These are phyloP conservation scores for Cryphonectria nitschkei DNA, from an alignment of 2,329 filamentous ascomycete species.

Conservation along the genomic window DNA sequence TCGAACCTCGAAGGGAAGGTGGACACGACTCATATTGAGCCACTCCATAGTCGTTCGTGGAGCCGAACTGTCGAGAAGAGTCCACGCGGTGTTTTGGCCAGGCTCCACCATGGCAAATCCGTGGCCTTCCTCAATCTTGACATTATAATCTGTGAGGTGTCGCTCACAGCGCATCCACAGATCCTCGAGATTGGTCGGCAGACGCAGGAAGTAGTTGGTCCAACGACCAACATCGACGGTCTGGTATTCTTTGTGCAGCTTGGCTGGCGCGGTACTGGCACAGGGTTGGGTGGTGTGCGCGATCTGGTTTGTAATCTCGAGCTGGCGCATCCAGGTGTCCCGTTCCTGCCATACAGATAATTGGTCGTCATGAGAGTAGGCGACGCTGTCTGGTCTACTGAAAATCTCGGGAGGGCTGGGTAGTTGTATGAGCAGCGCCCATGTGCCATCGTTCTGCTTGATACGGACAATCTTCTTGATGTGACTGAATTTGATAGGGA, in stretches of 20 bases:
- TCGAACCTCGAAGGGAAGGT: slow-evolving; percentile 71
- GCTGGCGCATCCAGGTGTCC: slow-evolving; percentile 55
- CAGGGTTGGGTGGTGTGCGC: slow-evolving; percentile 29
- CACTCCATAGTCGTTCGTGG: slow-evolving; percentile 32
- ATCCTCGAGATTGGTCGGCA: slow-evolving; percentile 39
- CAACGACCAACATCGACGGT: slow-evolving; percentile 60
- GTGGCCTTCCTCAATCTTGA: slow-evolving; percentile 44
- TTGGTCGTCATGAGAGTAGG: slow-evolving; percentile 40
- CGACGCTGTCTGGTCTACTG: slow-evolving; percentile 41
- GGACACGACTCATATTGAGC: slow-evolving; percentile 41
- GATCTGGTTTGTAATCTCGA: slow-evolving; percentile 46
- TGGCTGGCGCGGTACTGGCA: slow-evolving; percentile 41
- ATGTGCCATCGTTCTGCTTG: slow-evolving; percentile 37
- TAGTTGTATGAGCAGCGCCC: slow-evolving; percentile 52
- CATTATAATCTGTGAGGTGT: slow-evolving; percentile 73
- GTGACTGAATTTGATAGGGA: slow-evolving; percentile 49
- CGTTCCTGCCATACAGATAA: slow-evolving; percentile 43
- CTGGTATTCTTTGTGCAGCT: slow-evolving; percentile 43
- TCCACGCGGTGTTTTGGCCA: slow-evolving; percentile 19
- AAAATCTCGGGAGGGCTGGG: slow-evolving; percentile 54
- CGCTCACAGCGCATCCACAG: slow-evolving; percentile 49
- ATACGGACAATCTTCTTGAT: slow-evolving; percentile 50
- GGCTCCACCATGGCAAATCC: slow-evolving; percentile 23
- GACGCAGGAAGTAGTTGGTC: slow-evolving; percentile 56
- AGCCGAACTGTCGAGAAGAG: slow-evolving; percentile 18